Conservation (phyloP, 176 grass and related monocot species). For the Pharus latifolius region DNA sequence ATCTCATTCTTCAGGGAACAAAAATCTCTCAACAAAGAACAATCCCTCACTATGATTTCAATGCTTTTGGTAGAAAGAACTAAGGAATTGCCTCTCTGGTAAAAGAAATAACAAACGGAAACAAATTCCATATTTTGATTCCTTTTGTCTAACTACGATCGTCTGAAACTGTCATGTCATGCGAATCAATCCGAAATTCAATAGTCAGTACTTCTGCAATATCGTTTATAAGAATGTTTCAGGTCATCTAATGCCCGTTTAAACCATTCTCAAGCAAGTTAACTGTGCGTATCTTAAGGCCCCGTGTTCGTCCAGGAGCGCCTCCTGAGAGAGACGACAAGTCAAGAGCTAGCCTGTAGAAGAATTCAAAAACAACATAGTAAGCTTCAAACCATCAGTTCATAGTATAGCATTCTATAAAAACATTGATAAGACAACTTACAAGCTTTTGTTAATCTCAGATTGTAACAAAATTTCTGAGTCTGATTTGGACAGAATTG, state of each 20-base stretch:
- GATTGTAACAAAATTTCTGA: constrained; percentile 19
- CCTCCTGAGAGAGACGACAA: constrained; percentile 56
- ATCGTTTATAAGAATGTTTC: constrained; percentile 24
- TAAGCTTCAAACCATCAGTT: constrained; percentile 3
- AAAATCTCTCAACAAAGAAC: constrained; percentile 15
- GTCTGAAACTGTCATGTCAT: constrained; percentile 18
- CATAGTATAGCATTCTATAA: not conserved
- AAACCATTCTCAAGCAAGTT: constrained; percentile 15
- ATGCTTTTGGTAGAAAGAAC: constrained; percentile 8
- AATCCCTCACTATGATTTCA: constrained; percentile 12
- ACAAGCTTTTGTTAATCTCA: constrained; percentile 20
- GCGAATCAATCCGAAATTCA: constrained; percentile 29
- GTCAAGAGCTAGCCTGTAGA: constrained; percentile 37
- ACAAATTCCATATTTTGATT: constrained; percentile 18
- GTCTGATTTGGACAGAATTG: constrained; percentile 13
- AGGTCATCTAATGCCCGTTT: constrained; percentile 16
- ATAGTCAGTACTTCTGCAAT: constrained; percentile 14
- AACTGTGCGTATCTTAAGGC: constrained; percentile 20
- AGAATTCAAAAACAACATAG: not conserved
- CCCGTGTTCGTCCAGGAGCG: constrained; percentile 75
- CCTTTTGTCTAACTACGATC: constrained; percentile 21
- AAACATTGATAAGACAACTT: not conserved
- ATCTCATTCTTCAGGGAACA: constrained; percentile 9
- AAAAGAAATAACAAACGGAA: constrained; percentile 37
- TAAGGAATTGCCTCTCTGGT: not conserved